Conservation (phyloP, 371 early-diverging fungal species). For the Funneliformis caledonium region DNA sequence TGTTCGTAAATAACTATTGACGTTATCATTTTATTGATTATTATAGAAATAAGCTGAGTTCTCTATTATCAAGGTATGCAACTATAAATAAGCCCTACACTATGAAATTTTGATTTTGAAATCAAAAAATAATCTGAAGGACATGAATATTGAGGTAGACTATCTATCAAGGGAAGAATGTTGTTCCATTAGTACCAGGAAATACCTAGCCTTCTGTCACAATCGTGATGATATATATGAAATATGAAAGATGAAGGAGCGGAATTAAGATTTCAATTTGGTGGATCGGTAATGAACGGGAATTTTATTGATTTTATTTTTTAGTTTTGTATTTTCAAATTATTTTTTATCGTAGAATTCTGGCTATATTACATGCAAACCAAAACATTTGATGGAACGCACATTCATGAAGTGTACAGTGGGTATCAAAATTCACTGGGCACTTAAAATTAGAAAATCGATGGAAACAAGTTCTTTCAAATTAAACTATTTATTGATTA, state of each 20-base stretch:
- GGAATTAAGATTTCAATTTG: slow-evolving; percentile 10
- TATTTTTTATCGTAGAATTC: not conserved
- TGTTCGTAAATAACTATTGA: slow-evolving; percentile 14
- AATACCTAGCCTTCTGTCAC: slow-evolving; percentile 20
- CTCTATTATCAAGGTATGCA: slow-evolving; percentile 19
- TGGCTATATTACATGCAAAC: not conserved
- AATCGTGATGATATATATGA: slow-evolving; percentile 25
- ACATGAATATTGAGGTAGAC: not conserved
- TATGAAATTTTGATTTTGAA: not conserved
- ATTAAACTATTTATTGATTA: no score
- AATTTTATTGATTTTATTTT: not conserved
- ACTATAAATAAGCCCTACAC: not conserved
- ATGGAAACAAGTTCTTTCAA: no score
- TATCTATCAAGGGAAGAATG: no score
- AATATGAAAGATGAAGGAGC: slow-evolving; percentile 9
- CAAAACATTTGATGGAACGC: not conserved
- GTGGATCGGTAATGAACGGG: slow-evolving; percentile 18
- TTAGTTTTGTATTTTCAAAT: not conserved
- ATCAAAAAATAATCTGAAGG: slow-evolving; percentile 5
- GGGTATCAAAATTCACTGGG: no score
- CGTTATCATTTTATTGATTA: not conserved
- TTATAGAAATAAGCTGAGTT: not conserved
- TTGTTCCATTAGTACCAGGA: no score
- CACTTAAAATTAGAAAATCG: no score
- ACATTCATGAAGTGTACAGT: slow-evolving; percentile 36